Percentiles rank a stretch among this genome's conserved stretches.
Evolutionary conservation across 2,329 filamentous ascomycete species (phyloP).

Genomic region (Sporothrix luriei): DNA sequence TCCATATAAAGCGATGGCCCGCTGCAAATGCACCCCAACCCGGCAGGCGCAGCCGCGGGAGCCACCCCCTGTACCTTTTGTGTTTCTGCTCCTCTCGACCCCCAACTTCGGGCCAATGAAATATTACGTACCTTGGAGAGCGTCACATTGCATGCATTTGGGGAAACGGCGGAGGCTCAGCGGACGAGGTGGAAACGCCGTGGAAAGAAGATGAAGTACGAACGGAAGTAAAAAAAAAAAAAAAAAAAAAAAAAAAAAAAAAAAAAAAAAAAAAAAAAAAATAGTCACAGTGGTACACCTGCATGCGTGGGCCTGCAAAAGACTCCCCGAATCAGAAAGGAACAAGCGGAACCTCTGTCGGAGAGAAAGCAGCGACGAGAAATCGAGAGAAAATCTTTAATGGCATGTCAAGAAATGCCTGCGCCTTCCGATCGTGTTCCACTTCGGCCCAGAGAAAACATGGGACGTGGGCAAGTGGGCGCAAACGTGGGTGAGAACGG

Average conservation of each 20-base stretch:
- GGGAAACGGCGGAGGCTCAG: neutral
- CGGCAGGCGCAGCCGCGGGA: conserved; percentile 11
- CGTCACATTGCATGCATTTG: conserved; percentile 27
- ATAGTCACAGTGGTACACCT: neutral
- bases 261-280: neutral
- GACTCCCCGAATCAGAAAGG: neutral
- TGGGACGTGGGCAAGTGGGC: conserved; percentile 1
- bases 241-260: neutral
- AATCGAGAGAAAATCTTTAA: neutral
- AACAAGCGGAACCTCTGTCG: conserved; percentile 10
- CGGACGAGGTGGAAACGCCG: too few species aligned
- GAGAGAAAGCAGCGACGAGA: neutral
- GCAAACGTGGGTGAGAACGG: conserved; percentile 4
- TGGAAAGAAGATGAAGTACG: neutral
- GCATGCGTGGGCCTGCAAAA: neutral
- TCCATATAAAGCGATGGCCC: conserved; percentile 14
- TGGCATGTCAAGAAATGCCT: neutral
- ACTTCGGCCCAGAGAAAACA: conserved; percentile 7
- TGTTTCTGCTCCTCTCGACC: neutral
- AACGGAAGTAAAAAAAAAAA: neutral
- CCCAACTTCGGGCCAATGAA: neutral
- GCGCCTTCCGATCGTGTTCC: conserved; percentile 14
- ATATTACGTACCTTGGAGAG: conserved; percentile 25
- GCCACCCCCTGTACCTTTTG: conserved; percentile 8
- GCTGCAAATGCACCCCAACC: conserved; percentile 20